Evolutionary conservation across 1,284 basidiomycete species (phyloP), one percentile per base, ranked within the genome.

Genomic region (Schizophyllum amplum): DNA sequence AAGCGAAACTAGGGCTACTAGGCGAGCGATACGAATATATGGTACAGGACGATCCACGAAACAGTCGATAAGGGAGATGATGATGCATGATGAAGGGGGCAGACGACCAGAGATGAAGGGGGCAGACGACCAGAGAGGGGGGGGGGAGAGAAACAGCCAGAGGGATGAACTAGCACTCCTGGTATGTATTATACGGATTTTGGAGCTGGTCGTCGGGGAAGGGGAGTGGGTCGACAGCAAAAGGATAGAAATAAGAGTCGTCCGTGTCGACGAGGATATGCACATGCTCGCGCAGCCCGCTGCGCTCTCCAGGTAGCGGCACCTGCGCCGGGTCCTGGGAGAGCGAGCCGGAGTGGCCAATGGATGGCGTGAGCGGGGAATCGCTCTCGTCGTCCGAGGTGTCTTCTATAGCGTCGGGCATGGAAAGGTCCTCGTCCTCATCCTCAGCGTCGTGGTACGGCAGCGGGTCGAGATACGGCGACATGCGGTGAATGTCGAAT

Each of bases 351-450:
- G 78, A 82, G 61, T 72, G 72, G 64, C 76, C 76, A 53, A 81
- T 65, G 22, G 84, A 84, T 50, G 82, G 84, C n/a, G 85, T 84
- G 13, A 78, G 78, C 21, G 76, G 78, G 13, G 79, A 72, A 61
- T 90, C 87, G 20, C 86, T 87, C 73, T 90, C 88, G 72, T 90
- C 87, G 71, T 90, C 87, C 51, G 87, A 90, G 52, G 78, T 81
- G 70, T 90, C 87, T 67, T 90, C 87, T 74, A 90, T 87, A 53
- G 86, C 84, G 65, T 90, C 88, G 54, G 86, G 87, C 48, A 89
- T 80, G 26, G 83, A 74, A 46, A 82, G 74, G 63, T 86, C 82
- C 52, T 62, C 61, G 65, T 86, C 84, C 63, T 80, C 66, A 69
- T 86, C 82, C 66, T 84, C 80, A 59, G 75, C 67, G 65, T 82